Percentiles rank a stretch among this genome's conserved stretches.
Evolutionary conservation across 2,329 filamentous ascomycete genomes (phyloP).

Genomic region (Dactylonectria estremocensis): DNA sequence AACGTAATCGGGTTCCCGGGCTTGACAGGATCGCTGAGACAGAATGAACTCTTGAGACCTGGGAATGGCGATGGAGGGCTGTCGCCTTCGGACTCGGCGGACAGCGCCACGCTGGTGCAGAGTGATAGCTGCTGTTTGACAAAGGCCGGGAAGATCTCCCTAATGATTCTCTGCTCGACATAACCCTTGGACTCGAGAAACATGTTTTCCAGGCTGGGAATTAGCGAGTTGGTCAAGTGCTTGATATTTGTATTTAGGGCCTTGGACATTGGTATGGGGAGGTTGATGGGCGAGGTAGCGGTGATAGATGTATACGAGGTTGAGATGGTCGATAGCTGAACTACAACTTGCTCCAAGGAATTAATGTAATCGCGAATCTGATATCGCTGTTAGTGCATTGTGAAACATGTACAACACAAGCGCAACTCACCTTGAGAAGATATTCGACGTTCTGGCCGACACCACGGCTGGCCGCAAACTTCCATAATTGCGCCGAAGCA

Average conservation of each 20-base stretch:
- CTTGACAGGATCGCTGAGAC: slow-evolving; percentile 66
- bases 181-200: slow-evolving; percentile 60
- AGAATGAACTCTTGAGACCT: slow-evolving; percentile 72
- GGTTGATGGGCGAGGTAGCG: slow-evolving; percentile 57
- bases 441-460: slow-evolving; percentile 67
- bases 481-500: slow-evolving; percentile 62
- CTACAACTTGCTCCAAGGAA: slow-evolving; percentile 61
- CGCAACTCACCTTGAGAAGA: slow-evolving; percentile 60
- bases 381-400: slow-evolving; percentile 15
- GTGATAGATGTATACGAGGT: slow-evolving; percentile 62
- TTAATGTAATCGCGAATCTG: slow-evolving; percentile 61
- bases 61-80: slow-evolving; percentile 57
- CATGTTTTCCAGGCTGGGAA: slow-evolving; percentile 63
- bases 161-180: slow-evolving; percentile 61
- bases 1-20: slow-evolving; percentile 66
- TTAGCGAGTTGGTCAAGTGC: slow-evolving; percentile 58
- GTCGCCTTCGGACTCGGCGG: slow-evolving; percentile 52
- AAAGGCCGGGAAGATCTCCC: slow-evolving; percentile 67
- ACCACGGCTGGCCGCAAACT: slow-evolving; percentile 64
- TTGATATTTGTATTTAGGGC: slow-evolving; percentile 63
- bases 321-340: slow-evolving; percentile 57
- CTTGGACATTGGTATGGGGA: slow-evolving; percentile 59
- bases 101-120: slow-evolving; percentile 62
- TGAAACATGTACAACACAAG: neutral
- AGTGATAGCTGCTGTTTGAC: slow-evolving; percentile 66